Evolutionary conservation across 129 eudicot genomes (phyloP).

Genomic region (Kitagawia praeruptora): DNA sequence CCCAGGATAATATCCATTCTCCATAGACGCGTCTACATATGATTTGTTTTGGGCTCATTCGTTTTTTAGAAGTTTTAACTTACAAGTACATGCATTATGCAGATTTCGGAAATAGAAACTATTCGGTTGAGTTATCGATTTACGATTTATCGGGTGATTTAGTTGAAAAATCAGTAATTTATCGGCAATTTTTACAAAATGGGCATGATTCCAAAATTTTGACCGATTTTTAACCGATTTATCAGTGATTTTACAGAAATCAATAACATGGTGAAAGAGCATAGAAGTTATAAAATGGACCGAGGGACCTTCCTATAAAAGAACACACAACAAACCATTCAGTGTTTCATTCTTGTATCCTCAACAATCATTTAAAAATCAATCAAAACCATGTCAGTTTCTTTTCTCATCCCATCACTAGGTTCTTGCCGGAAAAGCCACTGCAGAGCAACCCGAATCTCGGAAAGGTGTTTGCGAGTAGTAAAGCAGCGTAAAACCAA

Average conservation of each 20-base stretch:
- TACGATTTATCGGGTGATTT: too few species aligned
- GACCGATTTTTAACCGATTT: too few species aligned
- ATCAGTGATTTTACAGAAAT: too few species aligned
- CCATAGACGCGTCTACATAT: too few species aligned
- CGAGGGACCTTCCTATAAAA: background rate
- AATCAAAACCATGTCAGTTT: slow-evolving; percentile 21
- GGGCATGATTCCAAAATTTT: too few species aligned
- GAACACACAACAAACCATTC: background rate
- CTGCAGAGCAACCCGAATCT: slow-evolving; percentile 22
- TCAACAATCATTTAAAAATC: background rate
- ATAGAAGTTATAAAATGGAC: background rate
- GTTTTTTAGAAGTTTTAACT: background rate
- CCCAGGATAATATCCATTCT: too few species aligned
- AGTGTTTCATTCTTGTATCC: background rate
- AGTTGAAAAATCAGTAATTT: too few species aligned
- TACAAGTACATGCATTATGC: too few species aligned
- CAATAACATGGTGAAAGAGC: too few species aligned
- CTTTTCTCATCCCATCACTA: slow-evolving; percentile 22
- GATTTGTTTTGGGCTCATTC: background rate
- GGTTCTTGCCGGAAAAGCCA: slow-evolving; percentile 25
- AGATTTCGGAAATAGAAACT: too few species aligned
- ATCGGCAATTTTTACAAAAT: too few species aligned
- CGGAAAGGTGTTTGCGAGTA: slow-evolving; percentile 29
- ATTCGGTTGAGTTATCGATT: too few species aligned
- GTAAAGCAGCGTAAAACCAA: slow-evolving; percentile 44